phyloP scores from a whole-genome alignment of 805 yeast species.

The Candida argentea region DNA sequence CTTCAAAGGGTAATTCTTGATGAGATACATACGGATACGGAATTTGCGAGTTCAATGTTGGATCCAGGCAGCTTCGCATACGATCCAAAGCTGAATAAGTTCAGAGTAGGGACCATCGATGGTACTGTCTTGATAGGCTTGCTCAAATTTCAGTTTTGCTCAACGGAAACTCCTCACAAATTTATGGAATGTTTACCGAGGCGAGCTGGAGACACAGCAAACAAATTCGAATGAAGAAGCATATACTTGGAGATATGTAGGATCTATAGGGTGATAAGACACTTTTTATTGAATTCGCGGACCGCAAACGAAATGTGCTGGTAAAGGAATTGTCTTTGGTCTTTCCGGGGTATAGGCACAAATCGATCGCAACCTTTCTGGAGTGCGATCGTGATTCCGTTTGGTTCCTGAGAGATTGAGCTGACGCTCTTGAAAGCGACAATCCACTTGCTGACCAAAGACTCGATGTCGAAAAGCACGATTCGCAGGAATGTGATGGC shows the following conservation, averaged over 20 bases:
- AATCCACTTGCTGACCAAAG: slow-evolving; percentile 60
- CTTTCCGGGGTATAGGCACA: slow-evolving; percentile 65
- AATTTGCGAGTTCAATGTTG: slow-evolving; percentile 2
- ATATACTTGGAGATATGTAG: slow-evolving; percentile 10
- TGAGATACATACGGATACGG: slow-evolving; percentile 15
- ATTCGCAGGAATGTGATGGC: slow-evolving; percentile 67
- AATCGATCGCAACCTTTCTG: slow-evolving; percentile 47
- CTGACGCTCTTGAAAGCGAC: slow-evolving; percentile 54
- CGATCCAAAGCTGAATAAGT: slow-evolving; percentile 3
- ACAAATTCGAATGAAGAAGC: neutral
- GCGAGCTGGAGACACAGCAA: slow-evolving; percentile 27
- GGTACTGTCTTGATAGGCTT: slow-evolving; percentile 26
- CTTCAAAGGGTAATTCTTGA: slow-evolving; percentile 40
- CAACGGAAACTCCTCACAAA: slow-evolving; percentile 31
- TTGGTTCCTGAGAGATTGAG: slow-evolving; percentile 63
- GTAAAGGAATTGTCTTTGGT: slow-evolving; percentile 58
- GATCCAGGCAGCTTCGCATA: slow-evolving; percentile 15
- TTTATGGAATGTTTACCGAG: slow-evolving; percentile 38
- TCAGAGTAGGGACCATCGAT: slow-evolving; percentile 33
- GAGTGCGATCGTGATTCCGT: slow-evolving; percentile 66
- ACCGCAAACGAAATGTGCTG: slow-evolving; percentile 73
- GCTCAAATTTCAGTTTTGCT: slow-evolving; percentile 48
- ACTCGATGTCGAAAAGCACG: slow-evolving; percentile 53
- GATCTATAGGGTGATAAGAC: slow-evolving; percentile 34
- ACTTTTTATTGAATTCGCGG: slow-evolving; percentile 60